A percentile compares a stretch with the other conserved stretches of the same genome.
Evolutionary conservation across 2,329 filamentous ascomycete species (phyloP).

Genomic region (Parascedosporium putredinis): DNA sequence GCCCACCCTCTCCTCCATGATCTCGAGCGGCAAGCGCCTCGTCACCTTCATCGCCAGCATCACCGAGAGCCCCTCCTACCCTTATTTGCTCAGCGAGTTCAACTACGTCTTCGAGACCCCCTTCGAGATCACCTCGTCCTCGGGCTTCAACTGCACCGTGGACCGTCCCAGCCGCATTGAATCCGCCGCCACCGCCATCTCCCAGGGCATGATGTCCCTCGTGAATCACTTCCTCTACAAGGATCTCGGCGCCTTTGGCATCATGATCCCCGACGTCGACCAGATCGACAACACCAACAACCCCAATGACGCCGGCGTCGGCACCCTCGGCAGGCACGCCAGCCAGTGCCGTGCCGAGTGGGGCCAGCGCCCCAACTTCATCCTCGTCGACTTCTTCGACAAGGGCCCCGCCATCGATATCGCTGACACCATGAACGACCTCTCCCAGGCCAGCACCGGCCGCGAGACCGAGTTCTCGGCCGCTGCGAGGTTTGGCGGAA

Average conservation of each 20-base stretch:
- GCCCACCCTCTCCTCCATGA: slow-evolving; percentile 64
- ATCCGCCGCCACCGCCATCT: slow-evolving; percentile 40
- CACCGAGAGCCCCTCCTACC: slow-evolving; percentile 27
- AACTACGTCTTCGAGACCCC: slow-evolving; percentile 61
- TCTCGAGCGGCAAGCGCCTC: slow-evolving; percentile 51
- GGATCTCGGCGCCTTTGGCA: slow-evolving; percentile 39
- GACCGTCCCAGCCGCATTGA: slow-evolving; percentile 49
- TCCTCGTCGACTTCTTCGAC: slow-evolving; percentile 74
- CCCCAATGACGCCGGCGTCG: slow-evolving; percentile 38
- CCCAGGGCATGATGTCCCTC: slow-evolving; percentile 53
- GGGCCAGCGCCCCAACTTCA: slow-evolving; percentile 56
- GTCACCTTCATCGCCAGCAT: slow-evolving; percentile 58
- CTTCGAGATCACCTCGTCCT: slow-evolving; percentile 51
- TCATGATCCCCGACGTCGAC: slow-evolving; percentile 51
- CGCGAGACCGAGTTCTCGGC: background rate
- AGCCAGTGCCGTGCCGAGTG: slow-evolving; percentile 46
- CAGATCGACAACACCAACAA: slow-evolving; percentile 57
- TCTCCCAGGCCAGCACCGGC: slow-evolving; percentile 16
- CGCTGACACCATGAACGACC: slow-evolving; percentile 57
- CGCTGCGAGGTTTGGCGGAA: background rate
- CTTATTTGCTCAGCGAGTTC: slow-evolving; percentile 56
- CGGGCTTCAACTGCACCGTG: slow-evolving; percentile 62
- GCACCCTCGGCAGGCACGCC: slow-evolving; percentile 44
- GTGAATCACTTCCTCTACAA: slow-evolving; percentile 74
- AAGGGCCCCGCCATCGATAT: slow-evolving; percentile 58